A percentile compares a stretch with the other conserved stretches of the same genome.
These are phyloP conservation scores for Vanilla planifolia DNA, from an alignment of 106 monocot genomes.

Conservation along the genomic window DNA sequence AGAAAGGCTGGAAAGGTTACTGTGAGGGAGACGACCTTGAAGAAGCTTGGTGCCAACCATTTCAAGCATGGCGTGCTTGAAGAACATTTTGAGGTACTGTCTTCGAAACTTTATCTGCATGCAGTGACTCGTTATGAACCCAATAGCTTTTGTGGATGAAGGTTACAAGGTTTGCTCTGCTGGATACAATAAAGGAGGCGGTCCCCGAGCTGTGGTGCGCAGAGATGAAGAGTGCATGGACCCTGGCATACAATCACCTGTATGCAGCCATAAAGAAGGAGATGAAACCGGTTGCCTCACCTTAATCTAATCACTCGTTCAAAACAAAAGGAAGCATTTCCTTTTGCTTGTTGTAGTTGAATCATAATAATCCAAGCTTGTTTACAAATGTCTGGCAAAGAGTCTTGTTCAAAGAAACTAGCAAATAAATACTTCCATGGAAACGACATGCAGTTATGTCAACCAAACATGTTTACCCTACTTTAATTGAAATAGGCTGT, in stretches of 20 bases:
- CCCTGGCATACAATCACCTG: constrained; percentile 34
- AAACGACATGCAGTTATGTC: too few relatives aligned
- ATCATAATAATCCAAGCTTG: too few relatives aligned
- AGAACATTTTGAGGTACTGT: constrained; percentile 37
- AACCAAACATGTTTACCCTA: background rate
- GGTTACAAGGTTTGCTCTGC: constrained; percentile 20
- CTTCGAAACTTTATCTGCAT: background rate
- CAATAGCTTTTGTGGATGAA: background rate
- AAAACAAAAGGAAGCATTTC: too few relatives aligned
- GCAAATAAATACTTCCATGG: background rate
- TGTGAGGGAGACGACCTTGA: constrained; percentile 19
- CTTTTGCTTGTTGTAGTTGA: too few relatives aligned
- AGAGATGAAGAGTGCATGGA: constrained; percentile 31
- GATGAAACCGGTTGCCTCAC: constrained; percentile 19
- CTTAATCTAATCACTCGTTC: too few relatives aligned
- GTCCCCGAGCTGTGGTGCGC: constrained; percentile 33
- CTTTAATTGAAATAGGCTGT: constrained; percentile 35
- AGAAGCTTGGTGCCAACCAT: constrained; percentile 21
- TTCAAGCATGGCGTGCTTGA: constrained; percentile 18
- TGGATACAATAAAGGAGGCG: constrained; percentile 28
- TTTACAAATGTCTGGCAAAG: too few relatives aligned
- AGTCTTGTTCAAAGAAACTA: background rate
- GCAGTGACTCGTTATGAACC: background rate
- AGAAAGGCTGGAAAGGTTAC: constrained; percentile 18
- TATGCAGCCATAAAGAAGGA: constrained; percentile 41